Evolutionary conservation across 2,329 filamentous ascomycete genomes (phyloP).

Genomic region (Aureobasidium leucospermi): DNA sequence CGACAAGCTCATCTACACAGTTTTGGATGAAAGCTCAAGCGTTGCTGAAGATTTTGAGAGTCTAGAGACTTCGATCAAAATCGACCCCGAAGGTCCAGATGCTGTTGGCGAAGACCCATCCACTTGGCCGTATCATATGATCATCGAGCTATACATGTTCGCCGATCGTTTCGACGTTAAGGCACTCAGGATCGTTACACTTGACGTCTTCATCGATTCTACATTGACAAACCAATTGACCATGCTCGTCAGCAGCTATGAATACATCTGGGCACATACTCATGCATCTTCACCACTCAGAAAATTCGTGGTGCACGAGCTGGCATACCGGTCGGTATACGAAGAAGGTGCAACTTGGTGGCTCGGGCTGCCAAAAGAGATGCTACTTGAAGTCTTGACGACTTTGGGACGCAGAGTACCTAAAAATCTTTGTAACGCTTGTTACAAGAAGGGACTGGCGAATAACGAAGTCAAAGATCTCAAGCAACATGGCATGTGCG

Average conservation of each 20-base stretch:
- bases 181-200: not conserved
- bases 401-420: not conserved
- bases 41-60: not conserved
- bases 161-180: not conserved
- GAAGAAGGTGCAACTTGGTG: not conserved
- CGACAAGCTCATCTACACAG: not conserved
- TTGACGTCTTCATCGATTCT: not conserved
- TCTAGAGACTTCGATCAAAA: not conserved
- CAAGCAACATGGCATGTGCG: no score
- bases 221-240: not conserved
- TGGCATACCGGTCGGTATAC: not conserved
- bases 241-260: no score
- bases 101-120: not conserved
- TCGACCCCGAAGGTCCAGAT: no score
- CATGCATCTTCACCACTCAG: not conserved
- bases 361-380: not conserved
- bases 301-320: not conserved
- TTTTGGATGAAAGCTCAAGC: not conserved
- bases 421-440: no score
- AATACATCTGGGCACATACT: not conserved
- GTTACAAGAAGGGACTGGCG: no score
- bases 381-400: not conserved
- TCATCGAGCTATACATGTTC: not conserved
- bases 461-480: no score
- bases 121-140: not conserved